phyloP scores from a whole-genome alignment of 495 filamentous ascomycete genomes.

The Lasiosphaeria hispida region DNA sequence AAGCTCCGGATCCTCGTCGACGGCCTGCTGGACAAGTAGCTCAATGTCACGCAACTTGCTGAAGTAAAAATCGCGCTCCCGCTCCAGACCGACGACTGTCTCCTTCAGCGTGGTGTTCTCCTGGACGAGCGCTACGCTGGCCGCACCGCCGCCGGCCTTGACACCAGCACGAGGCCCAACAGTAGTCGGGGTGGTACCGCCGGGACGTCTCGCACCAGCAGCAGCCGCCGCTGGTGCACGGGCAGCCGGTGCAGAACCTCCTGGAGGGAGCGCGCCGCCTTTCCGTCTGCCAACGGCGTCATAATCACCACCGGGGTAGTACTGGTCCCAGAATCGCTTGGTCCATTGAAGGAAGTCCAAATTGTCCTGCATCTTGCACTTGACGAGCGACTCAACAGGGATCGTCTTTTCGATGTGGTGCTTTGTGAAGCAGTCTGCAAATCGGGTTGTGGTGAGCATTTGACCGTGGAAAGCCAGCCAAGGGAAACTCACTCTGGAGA shows the following conservation, averaged over 20 bases:
- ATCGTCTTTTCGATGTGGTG: slow-evolving; percentile 84
- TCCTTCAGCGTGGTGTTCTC: slow-evolving; percentile 85
- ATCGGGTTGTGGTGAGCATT: slow-evolving; percentile 22
- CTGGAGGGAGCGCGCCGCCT: slow-evolving; percentile 61
- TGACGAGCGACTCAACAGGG: slow-evolving; percentile 82
- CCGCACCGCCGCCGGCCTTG: slow-evolving; percentile 55
- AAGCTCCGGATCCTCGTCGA: slow-evolving; percentile 84
- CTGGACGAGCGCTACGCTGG: slow-evolving; percentile 65
- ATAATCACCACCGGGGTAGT: slow-evolving; percentile 95
- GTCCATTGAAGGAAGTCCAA: slow-evolving; percentile 98
- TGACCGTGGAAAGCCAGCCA: background rate
- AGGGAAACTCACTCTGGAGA: slow-evolving; percentile 71
- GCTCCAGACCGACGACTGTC: slow-evolving; percentile 80
- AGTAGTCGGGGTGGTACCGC: slow-evolving; percentile 74
- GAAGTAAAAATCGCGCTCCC: slow-evolving; percentile 98
- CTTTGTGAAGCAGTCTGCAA: slow-evolving; percentile 72
- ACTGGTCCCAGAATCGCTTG: slow-evolving; percentile 96
- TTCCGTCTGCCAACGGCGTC: slow-evolving; percentile 84
- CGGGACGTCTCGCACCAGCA: slow-evolving; percentile 48
- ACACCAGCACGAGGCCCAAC: slow-evolving; percentile 46
- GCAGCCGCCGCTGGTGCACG: slow-evolving; percentile 38
- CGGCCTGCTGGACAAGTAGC: slow-evolving; percentile 82
- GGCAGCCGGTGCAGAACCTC: slow-evolving; percentile 38
- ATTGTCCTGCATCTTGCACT: slow-evolving; percentile 99
- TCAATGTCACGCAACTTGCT: slow-evolving; percentile 97